These are phyloP conservation scores for Mollisiaceae sp. DNA, from an alignment of 2,329 filamentous ascomycete species.

Conservation along the genomic window DNA sequence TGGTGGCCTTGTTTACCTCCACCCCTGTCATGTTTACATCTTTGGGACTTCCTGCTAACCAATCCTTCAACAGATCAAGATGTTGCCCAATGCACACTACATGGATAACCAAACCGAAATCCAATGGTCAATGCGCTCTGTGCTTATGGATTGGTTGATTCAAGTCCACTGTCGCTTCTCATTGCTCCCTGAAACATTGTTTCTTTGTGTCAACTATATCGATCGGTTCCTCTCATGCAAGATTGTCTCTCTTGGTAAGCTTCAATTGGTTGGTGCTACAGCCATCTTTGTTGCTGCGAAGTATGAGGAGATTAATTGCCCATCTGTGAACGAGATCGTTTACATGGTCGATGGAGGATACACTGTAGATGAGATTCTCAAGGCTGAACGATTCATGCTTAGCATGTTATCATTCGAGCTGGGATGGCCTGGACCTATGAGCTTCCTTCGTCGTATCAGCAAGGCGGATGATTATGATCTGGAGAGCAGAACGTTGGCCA, in stretches of 20 bases:
- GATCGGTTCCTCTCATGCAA: constrained; percentile 95
- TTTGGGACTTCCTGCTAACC: constrained; percentile 35
- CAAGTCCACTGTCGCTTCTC: constrained; percentile 94
- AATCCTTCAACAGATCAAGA: constrained; percentile 60
- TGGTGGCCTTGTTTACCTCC: constrained; percentile 29
- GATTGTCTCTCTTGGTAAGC: constrained; percentile 90
- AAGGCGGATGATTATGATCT: constrained; percentile 98
- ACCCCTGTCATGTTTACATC: constrained; percentile 28
- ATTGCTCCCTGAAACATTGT: constrained; percentile 91
- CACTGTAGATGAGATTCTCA: constrained; percentile 87
- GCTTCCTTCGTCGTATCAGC: constrained; percentile 94
- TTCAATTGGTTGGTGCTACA: constrained; percentile 94
- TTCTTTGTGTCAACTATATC: constrained; percentile 94
- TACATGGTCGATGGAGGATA: constrained; percentile 98
- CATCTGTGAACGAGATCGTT: constrained; percentile 91
- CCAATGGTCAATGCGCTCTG: constrained; percentile 97
- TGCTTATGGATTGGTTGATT: constrained; percentile 97
- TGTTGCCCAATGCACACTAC: constrained; percentile 90
- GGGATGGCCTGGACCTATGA: constrained; percentile 99
- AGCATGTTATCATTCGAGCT: constrained; percentile 95
- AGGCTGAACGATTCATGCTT: constrained; percentile 98
- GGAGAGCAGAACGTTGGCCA: constrained; percentile 92
- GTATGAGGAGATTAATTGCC: constrained; percentile 98
- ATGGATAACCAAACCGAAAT: constrained; percentile 98
- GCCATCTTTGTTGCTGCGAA: constrained; percentile 96